Base-by-base conservation (phyloP, 2,329 filamentous ascomycete genomes). In the Colletotrichum eleusines region DNA sequence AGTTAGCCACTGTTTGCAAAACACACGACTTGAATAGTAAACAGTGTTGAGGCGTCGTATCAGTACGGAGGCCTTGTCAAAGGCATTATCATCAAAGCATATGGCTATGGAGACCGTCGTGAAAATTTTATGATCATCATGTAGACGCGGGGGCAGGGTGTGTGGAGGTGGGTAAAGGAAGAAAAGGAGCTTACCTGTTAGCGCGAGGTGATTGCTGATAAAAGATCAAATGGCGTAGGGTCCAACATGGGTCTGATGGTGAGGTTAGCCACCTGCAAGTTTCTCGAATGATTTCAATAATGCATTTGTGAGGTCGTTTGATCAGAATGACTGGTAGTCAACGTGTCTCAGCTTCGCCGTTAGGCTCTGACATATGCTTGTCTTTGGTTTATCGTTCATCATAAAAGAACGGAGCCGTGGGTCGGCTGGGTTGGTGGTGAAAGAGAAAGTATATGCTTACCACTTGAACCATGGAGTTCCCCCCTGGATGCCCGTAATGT, bases 281-380 rank as follows among this genome's bases (percentile, higher is more conserved):
- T 20, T 53, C 46, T 20, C 55, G 4, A 51, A 16, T 35, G 31
- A 11, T 65, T 28, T 48, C 53, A 54, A 55, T 7, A 51, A n/a
- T 70, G 54, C 54, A 65, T 61, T 55, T 57, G 35, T 38, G 35
- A 65, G 33, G 46, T 69, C 53, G 64, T 72, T 67, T 63, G 66
- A 72, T 72, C 69, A 72, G 69, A 72, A 69, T 59, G 69, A 72
- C 69, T 53, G 59, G 66, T 71, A 44, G 68, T 71, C 68, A 68
- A 67, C 72, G 66, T 73, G 44, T 74, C 58, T 74, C 73, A 73
- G 72, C 73, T 62, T 66, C 59, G 73, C 73, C 73, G 68, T 69
- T 69, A 71, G 72, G 73, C 73, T 74, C 73, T 73, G 73, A 73
- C 70, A 74, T 74, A 74, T 74, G 73, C 73, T 74, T 74, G 73